phyloP scores from a whole-genome alignment of 805 yeast genomes.

The Candida arabinofermentans region DNA sequence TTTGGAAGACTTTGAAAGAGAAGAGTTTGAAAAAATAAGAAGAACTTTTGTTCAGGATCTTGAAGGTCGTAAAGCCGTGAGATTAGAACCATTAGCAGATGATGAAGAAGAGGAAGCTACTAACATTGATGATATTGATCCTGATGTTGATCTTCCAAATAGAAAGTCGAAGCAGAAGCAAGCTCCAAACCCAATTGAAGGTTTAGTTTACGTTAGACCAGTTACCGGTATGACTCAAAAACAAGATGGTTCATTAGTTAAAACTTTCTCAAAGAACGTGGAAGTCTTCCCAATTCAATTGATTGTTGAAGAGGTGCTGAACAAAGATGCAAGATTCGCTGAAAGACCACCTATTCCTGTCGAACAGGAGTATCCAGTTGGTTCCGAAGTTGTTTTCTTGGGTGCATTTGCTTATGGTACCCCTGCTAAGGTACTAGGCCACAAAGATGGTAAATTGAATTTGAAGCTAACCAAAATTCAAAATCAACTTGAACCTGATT shows the following conservation, averaged over 20 bases:
- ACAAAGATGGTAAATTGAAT: conserved; percentile 39
- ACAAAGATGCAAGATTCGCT: conserved; percentile 68
- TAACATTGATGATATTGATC: conserved; percentile 2
- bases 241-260: conserved; percentile 69
- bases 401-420: conserved; percentile 89
- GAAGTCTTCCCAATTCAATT: conserved; percentile 74
- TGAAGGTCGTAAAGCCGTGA: conserved; percentile 50
- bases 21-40: conserved; percentile 40
- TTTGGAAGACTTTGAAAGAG: conserved; percentile 43
- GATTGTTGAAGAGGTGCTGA: conserved; percentile 67
- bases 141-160: neutral
- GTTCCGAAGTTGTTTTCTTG: conserved; percentile 67
- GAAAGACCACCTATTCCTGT: conserved; percentile 76
- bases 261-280: conserved; percentile 54
- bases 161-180: neutral
- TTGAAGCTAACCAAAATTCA: conserved; percentile 50
- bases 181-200: conserved; percentile 35
- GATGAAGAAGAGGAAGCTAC: conserved; percentile 5
- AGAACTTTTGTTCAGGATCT: conserved; percentile 39
- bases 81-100: conserved; percentile 14
- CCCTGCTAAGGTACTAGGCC: conserved; percentile 63
- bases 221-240: conserved; percentile 76
- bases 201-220: conserved; percentile 65
- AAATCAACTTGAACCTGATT: conserved; percentile 51
- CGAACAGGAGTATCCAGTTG: conserved; percentile 76